Evolutionary conservation across 2,329 filamentous ascomycete genomes (phyloP), one percentile per base, ranked within the genome.

Genomic region (Epichloe hybrida): DNA sequence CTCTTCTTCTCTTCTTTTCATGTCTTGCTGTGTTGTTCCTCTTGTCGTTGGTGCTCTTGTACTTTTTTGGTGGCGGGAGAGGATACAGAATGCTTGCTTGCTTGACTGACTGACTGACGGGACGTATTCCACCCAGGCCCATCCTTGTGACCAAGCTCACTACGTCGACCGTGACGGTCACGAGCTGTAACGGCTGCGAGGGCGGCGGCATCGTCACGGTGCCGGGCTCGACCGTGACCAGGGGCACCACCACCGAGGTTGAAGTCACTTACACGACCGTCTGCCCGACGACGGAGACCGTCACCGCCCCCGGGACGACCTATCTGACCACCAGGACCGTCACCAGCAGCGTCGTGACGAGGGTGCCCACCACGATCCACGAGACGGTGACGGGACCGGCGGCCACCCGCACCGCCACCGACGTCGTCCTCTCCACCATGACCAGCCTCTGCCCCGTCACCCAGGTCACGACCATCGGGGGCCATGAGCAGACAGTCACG

Each of bases 391-490:
- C 68, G 7, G 50, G 53, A 3, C 50, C 53, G 6, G 61, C 59
- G 20, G 62, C 61, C 34, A 69, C 66, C 2, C 51, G 62, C 49
- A 66, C 63, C 0, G 59, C 60, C 2, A 53, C 51, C 4, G 51
- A 61, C 54, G 60, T 66, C 13, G 63, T 60, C 17, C 67, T 69
- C 58, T 65, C 61, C 5, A 72, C 69, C 23, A 48, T 67, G 40
- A 75, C 72, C 13, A 66, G 64, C 20, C 61, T 72, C 11, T 71
- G 67, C 58, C 70, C 71, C 9, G 57, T 73, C 6, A 69, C 66
- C 2, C 39, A 55, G 34, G 51, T 55, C 21, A 56, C 54, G 3
- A 53, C 53, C 1, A 60, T 57, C 50, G 49, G 13, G 4, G 53
- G 53, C 2, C 38, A 51, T 11, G 46, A 50, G 34, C 51, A 50